Conservation (phyloP, 1,284 basidiomycete species). For the Mycena sp. region DNA sequence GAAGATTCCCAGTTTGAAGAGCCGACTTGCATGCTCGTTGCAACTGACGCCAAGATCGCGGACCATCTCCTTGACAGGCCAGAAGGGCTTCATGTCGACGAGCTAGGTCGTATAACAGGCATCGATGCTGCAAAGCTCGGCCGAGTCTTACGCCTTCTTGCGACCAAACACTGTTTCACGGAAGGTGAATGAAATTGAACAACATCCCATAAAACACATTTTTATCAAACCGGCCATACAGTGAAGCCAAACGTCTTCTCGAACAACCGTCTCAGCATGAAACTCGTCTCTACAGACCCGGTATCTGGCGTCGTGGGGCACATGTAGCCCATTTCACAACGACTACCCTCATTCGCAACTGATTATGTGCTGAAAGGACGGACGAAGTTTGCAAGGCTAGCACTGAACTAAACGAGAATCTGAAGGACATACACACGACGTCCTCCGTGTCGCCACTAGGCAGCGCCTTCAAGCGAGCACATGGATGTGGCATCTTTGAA, state of each 20-base stretch:
- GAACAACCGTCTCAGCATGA: conserved; percentile 27
- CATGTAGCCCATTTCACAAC: neutral
- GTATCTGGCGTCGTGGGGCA: conserved; percentile 1
- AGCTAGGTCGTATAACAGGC: conserved; percentile 34
- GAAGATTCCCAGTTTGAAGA: conserved; percentile 20
- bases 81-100: conserved; percentile 36
- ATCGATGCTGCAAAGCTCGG: conserved; percentile 39
- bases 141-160: conserved; percentile 43
- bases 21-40: conserved; percentile 31
- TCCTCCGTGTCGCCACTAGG: no score
- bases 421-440: no score
- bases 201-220: neutral
- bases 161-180: conserved; percentile 44
- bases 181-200: conserved; percentile 36
- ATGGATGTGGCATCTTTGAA: conserved; percentile 8
- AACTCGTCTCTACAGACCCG: conserved; percentile 10
- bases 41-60: conserved; percentile 37
- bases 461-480: no score
- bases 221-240: neutral
- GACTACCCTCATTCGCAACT: no score
- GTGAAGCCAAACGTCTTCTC: conserved; percentile 17
- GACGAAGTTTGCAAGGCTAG: no score
- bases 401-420: no score
- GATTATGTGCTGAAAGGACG: no score
- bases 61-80: conserved; percentile 43